Percentiles rank a stretch among this genome's conserved stretches.
Conservation (phyloP, 139 green algal species). For the Chlorella sorokiniana region DNA sequence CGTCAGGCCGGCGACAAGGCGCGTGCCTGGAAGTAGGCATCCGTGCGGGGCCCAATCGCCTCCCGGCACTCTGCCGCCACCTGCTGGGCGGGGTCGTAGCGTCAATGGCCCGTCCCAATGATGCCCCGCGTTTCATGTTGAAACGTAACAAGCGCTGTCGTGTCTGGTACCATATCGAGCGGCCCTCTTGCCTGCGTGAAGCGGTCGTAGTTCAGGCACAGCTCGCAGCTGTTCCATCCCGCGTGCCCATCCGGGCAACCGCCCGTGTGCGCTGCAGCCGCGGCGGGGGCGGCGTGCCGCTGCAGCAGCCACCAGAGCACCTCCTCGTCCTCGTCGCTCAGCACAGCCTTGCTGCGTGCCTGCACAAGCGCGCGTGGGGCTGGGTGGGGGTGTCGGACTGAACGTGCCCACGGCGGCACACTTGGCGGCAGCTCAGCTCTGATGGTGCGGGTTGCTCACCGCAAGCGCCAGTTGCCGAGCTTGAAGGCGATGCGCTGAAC, state of each 20-base stretch:
- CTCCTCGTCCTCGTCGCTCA: constrained; percentile 32
- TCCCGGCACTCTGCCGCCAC: constrained; percentile 53
- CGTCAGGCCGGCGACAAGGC: no score
- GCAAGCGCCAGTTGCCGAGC: constrained; percentile 10
- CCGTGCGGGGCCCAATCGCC: constrained; percentile 44
- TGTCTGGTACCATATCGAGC: no score
- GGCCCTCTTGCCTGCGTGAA: constrained; percentile 67
- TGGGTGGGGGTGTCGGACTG: neutral
- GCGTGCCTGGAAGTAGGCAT: constrained; percentile 63
- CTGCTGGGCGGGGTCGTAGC: constrained; percentile 26
- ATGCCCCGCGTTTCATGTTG: no score
- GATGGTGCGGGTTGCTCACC: constrained; percentile 1
- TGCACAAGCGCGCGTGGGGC: neutral
- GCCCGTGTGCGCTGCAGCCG: neutral
- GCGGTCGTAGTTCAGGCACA: constrained; percentile 71
- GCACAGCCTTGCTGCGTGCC: constrained; percentile 32
- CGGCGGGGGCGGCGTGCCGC: constrained; percentile 17
- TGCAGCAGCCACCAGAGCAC: constrained; percentile 48
- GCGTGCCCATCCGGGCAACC: neutral
- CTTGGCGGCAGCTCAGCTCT: neutral
- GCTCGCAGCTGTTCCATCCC: neutral
- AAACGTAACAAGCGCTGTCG: no score
- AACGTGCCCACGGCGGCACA: neutral
- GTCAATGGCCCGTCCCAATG: no score
- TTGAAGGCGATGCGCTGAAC: neutral